Evolutionary conservation across 352 stramenopile genomes (phyloP).

Genomic region (Thalassiosira mediterranea): DNA sequence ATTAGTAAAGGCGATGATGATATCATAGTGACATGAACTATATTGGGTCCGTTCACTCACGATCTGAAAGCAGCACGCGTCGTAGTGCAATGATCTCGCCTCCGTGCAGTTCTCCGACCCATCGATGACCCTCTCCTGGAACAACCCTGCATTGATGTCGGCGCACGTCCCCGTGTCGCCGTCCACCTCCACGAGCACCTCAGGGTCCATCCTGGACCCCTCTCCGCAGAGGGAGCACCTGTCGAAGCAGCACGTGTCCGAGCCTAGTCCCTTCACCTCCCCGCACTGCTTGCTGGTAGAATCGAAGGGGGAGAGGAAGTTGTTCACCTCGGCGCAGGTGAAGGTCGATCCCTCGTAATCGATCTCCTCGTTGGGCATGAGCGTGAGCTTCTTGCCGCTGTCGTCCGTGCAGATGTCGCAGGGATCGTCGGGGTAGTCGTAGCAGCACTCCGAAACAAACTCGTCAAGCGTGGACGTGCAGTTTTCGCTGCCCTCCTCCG

Average conservation of each 20-base stretch:
- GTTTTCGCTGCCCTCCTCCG: conserved; percentile 33
- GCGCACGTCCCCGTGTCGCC: conserved; percentile 38
- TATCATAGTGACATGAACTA: too few species aligned
- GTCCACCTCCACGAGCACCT: conserved; percentile 51
- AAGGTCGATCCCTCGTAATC: conserved; percentile 54
- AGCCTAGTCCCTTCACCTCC: conserved; percentile 31
- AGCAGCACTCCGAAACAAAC: conserved; percentile 49
- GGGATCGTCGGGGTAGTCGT: conserved; percentile 50
- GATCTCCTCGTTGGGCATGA: conserved; percentile 58
- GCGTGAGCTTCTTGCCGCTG: conserved; percentile 41
- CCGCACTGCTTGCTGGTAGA: conserved; percentile 43
- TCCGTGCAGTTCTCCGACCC: conserved; percentile 47
- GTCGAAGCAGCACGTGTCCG: conserved; percentile 57
- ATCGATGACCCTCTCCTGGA: conserved; percentile 40
- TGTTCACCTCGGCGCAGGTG: conserved; percentile 63
- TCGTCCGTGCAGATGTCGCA: conserved; percentile 54
- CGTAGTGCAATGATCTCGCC: conserved; percentile 45
- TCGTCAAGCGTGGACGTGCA: conserved; percentile 42
- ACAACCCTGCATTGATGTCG: conserved; percentile 48
- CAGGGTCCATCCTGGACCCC: conserved; percentile 48
- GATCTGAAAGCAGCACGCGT: conserved; percentile 68
- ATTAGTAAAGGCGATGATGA: too few species aligned
- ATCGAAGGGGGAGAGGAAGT: conserved; percentile 63
- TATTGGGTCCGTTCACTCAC: conserved; percentile 32
- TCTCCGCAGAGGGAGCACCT: conserved; percentile 59